Conservation (phyloP, 345 rosid genomes). For the Alliaria petiolata region DNA sequence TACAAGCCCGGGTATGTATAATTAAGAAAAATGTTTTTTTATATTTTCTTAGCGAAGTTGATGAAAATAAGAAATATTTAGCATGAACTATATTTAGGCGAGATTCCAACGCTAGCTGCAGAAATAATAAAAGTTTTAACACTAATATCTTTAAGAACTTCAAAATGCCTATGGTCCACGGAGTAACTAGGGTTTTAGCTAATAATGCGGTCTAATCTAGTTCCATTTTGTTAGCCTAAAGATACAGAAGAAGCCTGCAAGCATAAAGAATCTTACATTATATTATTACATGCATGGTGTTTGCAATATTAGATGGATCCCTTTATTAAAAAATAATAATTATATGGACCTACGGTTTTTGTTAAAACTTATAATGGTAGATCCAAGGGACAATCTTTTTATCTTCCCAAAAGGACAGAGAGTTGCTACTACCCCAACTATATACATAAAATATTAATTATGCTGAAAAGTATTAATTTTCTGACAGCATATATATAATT, state of each 20-base stretch:
- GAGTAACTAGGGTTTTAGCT: slow-evolving; percentile 9
- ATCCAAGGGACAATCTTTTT: not conserved
- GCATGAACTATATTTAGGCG: not conserved
- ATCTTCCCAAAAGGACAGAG: not conserved
- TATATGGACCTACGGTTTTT: slow-evolving; percentile 4
- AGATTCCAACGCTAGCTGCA: slow-evolving; percentile 11
- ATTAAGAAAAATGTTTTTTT: not conserved
- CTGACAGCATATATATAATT: not conserved
- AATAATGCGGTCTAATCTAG: slow-evolving; percentile 14
- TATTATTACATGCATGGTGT: not conserved
- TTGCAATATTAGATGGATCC: not conserved
- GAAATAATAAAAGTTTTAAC: not conserved
- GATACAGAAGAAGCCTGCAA: slow-evolving; percentile 16
- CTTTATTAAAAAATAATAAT: not conserved
- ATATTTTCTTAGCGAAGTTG: not conserved
- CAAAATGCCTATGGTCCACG: not conserved
- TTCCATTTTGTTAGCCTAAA: slow-evolving; percentile 27
- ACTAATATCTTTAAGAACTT: not conserved
- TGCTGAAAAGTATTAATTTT: no score
- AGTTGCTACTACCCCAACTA: not conserved
- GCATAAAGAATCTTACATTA: slow-evolving; percentile 2
- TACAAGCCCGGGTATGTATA: not conserved
- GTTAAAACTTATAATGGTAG: not conserved
- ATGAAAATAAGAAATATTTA: not conserved
- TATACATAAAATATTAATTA: not conserved